Conservation (phyloP, 495 filamentous ascomycete genomes). For the Peziza echinospora region DNA sequence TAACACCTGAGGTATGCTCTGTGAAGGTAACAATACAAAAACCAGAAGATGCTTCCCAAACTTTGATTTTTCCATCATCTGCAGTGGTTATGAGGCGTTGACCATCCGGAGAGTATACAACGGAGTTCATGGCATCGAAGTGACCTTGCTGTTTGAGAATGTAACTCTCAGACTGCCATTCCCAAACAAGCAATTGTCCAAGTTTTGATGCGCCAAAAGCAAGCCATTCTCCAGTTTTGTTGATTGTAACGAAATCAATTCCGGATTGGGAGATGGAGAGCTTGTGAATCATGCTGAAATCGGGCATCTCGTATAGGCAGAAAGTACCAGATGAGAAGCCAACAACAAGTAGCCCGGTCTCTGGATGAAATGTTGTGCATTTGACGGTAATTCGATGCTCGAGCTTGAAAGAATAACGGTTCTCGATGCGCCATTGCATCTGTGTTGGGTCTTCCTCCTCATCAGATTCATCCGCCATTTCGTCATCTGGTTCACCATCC, state of each 20-base stretch:
- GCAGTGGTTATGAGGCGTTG: constrained; percentile 78
- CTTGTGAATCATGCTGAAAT: constrained; percentile 85
- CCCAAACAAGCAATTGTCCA: constrained; percentile 90
- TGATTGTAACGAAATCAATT: constrained; percentile 81
- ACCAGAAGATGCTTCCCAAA: constrained; percentile 89
- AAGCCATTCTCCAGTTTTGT: constrained; percentile 87
- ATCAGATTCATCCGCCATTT: constrained; percentile 36
- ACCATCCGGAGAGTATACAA: constrained; percentile 84
- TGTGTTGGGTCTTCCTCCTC: constrained; percentile 34
- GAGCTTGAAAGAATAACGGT: constrained; percentile 65
- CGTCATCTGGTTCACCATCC: constrained; percentile 29
- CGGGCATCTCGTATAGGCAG: constrained; percentile 84
- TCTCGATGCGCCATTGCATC: constrained; percentile 58
- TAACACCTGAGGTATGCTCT: constrained; percentile 85
- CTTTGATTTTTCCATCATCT: constrained; percentile 93
- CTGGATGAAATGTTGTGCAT: constrained; percentile 67
- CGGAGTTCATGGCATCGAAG: constrained; percentile 84
- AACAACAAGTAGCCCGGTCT: constrained; percentile 69
- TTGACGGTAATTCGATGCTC: constrained; percentile 73
- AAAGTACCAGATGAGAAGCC: constrained; percentile 93
- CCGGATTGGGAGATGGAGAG: constrained; percentile 83
- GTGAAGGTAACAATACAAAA: constrained; percentile 98
- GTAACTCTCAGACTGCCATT: constrained; percentile 99
- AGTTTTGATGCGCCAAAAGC: constrained; percentile 93
- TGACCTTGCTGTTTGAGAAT: constrained; percentile 96